A percentile compares a stretch with the other conserved stretches of the same genome.
phyloP scores from a whole-genome alignment of 805 yeast genomes.

The Kodamaea hsintzibuensis region DNA sequence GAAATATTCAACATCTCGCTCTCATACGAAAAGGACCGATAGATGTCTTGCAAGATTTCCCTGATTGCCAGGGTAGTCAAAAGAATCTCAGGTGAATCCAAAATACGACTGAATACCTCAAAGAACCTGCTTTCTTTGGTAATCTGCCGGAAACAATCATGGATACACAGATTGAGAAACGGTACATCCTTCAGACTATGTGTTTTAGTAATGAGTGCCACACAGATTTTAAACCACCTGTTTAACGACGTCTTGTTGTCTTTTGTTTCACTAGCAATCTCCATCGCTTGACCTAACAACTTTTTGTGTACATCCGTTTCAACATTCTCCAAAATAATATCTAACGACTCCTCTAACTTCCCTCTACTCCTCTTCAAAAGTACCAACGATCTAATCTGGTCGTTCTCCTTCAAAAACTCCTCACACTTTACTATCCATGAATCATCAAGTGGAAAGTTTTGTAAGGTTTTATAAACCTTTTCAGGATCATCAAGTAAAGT shows the following conservation, averaged over 20 bases:
- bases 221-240: conserved; percentile 6
- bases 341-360: conserved; percentile 12
- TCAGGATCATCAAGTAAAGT: conserved; percentile 19
- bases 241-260: background rate
- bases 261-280: conserved; percentile 21
- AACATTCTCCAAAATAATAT: background rate
- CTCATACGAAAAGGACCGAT: conserved; percentile 65
- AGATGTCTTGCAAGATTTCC: conserved; percentile 60
- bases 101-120: conserved; percentile 53
- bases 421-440: background rate
- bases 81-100: conserved; percentile 43
- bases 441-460: background rate
- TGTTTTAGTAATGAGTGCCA: conserved; percentile 8
- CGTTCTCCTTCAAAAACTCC: conserved; percentile 9
- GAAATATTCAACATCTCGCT: conserved; percentile 53
- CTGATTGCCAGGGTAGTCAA: conserved; percentile 56
- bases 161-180: conserved; percentile 29
- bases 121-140: conserved; percentile 36
- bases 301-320: background rate
- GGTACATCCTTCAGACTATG: background rate
- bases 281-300: conserved; percentile 26
- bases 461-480: conserved; percentile 13
- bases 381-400: conserved; percentile 33
- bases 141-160: conserved; percentile 33
- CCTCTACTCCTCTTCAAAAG: conserved; percentile 24